phyloP scores from a whole-genome alignment of 169 alveolate species.

The Plasmodium vivax region DNA sequence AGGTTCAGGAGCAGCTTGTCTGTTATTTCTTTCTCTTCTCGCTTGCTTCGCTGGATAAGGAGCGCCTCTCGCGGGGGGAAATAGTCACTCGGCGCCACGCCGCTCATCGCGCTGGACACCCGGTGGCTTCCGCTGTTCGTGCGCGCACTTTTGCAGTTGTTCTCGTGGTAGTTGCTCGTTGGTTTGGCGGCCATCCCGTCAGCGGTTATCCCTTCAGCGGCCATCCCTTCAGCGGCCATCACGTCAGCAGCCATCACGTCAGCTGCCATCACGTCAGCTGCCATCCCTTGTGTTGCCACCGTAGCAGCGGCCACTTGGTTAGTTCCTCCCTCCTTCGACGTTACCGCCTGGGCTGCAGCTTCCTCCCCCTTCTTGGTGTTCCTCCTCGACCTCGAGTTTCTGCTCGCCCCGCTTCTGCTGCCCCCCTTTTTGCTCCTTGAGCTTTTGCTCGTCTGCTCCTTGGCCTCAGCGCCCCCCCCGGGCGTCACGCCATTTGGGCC shows the following conservation, averaged over 20 bases:
- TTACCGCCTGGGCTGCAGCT: not conserved
- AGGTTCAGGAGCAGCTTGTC: constrained; percentile 35
- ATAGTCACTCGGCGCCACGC: not conserved
- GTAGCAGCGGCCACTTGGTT: not conserved
- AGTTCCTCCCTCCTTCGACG: not conserved
- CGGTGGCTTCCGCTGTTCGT: not conserved
- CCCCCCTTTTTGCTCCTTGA: not conserved
- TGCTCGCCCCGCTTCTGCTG: not conserved
- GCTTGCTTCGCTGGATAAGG: not conserved
- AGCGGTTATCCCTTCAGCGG: not conserved
- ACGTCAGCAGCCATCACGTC: not conserved
- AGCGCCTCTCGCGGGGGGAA: not conserved
- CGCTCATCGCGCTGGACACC: not conserved
- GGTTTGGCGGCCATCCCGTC: not conserved
- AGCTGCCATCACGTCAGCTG: not conserved
- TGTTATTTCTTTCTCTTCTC: constrained; percentile 17
- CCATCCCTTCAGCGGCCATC: not conserved
- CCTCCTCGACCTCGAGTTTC: not conserved
- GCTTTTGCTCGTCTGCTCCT: not conserved
- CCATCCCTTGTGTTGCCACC: not conserved
- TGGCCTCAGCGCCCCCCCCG: not conserved
- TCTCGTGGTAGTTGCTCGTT: not conserved
- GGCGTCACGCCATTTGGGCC: not conserved
- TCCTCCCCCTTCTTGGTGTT: not conserved
- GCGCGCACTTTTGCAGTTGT: not conserved